Percentiles rank a stretch among this genome's conserved stretches.
Conservation (phyloP, 805 yeast genomes). For the Candida silvatica region DNA sequence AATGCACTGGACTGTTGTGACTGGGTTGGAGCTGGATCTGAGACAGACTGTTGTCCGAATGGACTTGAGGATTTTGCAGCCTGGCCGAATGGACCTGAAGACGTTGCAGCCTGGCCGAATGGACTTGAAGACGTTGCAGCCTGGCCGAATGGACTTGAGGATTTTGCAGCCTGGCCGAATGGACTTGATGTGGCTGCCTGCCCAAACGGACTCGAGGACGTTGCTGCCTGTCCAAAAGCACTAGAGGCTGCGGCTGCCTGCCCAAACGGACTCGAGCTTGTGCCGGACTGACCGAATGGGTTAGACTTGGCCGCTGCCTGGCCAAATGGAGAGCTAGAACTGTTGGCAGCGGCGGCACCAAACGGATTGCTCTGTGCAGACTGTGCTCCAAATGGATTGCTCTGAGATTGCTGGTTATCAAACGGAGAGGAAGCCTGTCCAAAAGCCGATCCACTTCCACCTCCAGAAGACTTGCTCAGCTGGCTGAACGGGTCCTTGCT, state of each 20-base stretch:
- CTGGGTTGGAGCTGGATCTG: too few relatives aligned
- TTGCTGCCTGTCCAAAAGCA: background rate
- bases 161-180: constrained; percentile 5
- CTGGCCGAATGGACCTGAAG: background rate
- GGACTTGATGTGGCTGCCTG: constrained; percentile 6
- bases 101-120: constrained; percentile 2
- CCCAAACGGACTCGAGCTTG: constrained; percentile 4
- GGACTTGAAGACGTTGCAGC: constrained; percentile 1
- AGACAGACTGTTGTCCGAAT: constrained; percentile 1
- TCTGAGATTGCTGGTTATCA: too few relatives aligned
- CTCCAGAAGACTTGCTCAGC: too few relatives aligned
- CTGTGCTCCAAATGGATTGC: too few relatives aligned
- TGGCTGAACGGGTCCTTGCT: background rate
- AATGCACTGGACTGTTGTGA: too few relatives aligned
- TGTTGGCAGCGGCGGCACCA: too few relatives aligned
- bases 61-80: background rate
- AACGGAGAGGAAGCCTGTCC: too few relatives aligned
- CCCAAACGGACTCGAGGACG: constrained; percentile 18
- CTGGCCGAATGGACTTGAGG: constrained; percentile 7
- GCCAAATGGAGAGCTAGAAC: background rate
- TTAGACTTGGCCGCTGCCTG: background rate
- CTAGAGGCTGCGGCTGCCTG: constrained; percentile 3
- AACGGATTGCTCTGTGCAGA: too few relatives aligned
- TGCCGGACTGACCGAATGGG: background rate
- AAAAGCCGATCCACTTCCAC: too few relatives aligned